Conservation (phyloP, 208 protist genomes). For the Acanthamoeba royreba region DNA sequence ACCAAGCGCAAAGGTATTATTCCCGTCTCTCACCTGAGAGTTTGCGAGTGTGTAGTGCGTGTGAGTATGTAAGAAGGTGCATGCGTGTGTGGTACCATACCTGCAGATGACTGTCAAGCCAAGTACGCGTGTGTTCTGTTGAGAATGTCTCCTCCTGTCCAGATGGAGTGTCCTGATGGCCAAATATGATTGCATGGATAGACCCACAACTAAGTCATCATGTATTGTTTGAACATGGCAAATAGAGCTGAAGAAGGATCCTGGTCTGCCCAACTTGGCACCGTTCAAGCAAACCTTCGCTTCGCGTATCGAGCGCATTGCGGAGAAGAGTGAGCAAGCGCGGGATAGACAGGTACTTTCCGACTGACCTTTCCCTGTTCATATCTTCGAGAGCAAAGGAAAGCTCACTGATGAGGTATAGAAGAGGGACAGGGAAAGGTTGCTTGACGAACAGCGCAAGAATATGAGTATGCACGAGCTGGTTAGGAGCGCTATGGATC, state of each 20-base stretch:
- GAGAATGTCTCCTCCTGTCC: too few relatives aligned
- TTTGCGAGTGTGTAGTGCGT: too few relatives aligned
- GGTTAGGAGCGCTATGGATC: not conserved
- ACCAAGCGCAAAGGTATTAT: not conserved
- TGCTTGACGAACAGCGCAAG: constrained; percentile 4
- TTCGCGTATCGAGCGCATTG: not conserved
- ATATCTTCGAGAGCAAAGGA: too few relatives aligned
- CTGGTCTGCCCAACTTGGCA: constrained; percentile 76
- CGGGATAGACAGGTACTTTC: not conserved
- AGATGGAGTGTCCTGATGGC: too few relatives aligned
- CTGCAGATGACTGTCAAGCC: too few relatives aligned
- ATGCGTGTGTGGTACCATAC: too few relatives aligned
- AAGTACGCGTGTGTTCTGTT: too few relatives aligned
- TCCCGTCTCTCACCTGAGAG: too few relatives aligned
- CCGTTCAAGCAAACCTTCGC: constrained; percentile 75
- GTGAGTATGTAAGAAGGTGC: too few relatives aligned
- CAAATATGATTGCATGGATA: too few relatives aligned
- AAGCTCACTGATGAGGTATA: too few relatives aligned
- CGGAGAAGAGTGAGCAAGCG: not conserved
- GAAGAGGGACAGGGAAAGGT: not conserved
- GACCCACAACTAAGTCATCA: not conserved
- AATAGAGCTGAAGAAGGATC: constrained; percentile 75
- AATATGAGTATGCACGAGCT: not conserved
- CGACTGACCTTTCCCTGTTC: not conserved
- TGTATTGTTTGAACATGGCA: not conserved